A percentile compares a stretch with the other conserved stretches of the same genome.
Evolutionary conservation across 768 basidiomycete genomes (phyloP).

Genomic region (Termitomyces sp.): DNA sequence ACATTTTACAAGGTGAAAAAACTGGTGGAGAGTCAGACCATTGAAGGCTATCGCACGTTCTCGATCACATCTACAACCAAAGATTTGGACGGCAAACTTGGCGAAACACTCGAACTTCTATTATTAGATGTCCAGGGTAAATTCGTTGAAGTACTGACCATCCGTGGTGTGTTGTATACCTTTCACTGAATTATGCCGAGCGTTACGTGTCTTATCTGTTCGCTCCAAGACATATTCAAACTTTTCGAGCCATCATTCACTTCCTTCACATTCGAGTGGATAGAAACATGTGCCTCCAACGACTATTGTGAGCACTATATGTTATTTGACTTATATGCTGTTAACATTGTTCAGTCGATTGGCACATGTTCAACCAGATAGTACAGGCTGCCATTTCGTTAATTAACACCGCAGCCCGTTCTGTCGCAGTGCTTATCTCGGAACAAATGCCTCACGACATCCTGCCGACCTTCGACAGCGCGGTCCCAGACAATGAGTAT

Average conservation of each 20-base stretch:
- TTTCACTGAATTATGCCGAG: neutral
- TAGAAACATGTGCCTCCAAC: constrained; percentile 35
- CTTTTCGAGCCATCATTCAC: constrained; percentile 35
- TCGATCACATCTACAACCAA: constrained; percentile 46
- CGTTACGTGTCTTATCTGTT: constrained; percentile 3
- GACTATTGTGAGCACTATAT: constrained; percentile 41
- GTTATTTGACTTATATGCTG: neutral
- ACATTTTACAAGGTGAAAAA: constrained; percentile 39
- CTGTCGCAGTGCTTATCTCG: constrained; percentile 26
- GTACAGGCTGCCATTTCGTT: constrained; percentile 36
- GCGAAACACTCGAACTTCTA: constrained; percentile 33
- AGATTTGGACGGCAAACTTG: constrained; percentile 58
- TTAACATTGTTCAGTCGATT: constrained; percentile 41
- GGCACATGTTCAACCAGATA: constrained; percentile 47
- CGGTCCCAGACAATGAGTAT: constrained; percentile 13
- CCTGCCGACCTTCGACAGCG: constrained; percentile 31
- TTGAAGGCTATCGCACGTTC: constrained; percentile 41
- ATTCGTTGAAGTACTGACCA: constrained; percentile 41
- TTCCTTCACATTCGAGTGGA: constrained; percentile 42
- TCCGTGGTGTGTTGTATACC: constrained; percentile 35
- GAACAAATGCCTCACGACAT: constrained; percentile 15
- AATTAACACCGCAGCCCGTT: constrained; percentile 33
- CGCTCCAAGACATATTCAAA: constrained; percentile 33
- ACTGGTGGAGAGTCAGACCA: constrained; percentile 37
- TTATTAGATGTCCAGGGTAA: constrained; percentile 56